These are phyloP conservation scores for Chaetoceros muelleri DNA, from an alignment of 108 stramenopile genomes.

Conservation along the genomic window DNA sequence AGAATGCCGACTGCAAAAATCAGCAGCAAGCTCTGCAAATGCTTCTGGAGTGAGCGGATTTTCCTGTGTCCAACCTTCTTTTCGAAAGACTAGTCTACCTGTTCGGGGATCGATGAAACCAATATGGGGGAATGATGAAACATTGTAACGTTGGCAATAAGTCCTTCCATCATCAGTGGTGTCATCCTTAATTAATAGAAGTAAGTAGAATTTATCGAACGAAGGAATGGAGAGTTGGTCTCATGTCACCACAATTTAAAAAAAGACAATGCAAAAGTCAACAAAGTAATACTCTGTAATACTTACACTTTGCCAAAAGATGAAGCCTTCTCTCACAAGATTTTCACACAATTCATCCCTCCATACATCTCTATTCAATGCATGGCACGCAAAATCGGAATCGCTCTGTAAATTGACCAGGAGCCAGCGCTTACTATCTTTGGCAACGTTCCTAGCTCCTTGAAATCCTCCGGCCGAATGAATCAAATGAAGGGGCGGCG, in stretches of 20 bases:
- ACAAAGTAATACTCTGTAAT: background rate
- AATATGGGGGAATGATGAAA: slow-evolving; percentile 75
- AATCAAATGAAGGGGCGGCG: slow-evolving; percentile 9
- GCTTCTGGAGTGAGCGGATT: slow-evolving; percentile 64
- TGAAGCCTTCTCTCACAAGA: slow-evolving; percentile 82
- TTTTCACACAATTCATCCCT: slow-evolving; percentile 91
- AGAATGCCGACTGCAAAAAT: slow-evolving; percentile 83
- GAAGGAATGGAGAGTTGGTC: background rate
- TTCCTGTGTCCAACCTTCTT: slow-evolving; percentile 85
- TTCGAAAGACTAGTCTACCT: slow-evolving; percentile 68
- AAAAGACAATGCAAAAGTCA: too few relatives aligned
- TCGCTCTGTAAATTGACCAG: slow-evolving; percentile 86
- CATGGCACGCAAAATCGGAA: slow-evolving; percentile 83
- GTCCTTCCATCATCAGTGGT: slow-evolving; percentile 50
- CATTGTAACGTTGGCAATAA: slow-evolving; percentile 77
- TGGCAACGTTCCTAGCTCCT: slow-evolving; percentile 71
- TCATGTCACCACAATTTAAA: too few relatives aligned
- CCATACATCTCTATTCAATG: slow-evolving; percentile 94
- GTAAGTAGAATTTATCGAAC: background rate
- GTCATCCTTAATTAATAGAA: too few relatives aligned
- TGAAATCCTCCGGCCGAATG: slow-evolving; percentile 37
- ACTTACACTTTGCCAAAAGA: slow-evolving; percentile 88
- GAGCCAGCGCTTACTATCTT: slow-evolving; percentile 80
- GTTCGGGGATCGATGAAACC: slow-evolving; percentile 91
- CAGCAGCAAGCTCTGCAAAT: slow-evolving; percentile 78